Evolutionary conservation across 345 rosid genomes (phyloP).

Genomic region (Hibiscus trionum): DNA sequence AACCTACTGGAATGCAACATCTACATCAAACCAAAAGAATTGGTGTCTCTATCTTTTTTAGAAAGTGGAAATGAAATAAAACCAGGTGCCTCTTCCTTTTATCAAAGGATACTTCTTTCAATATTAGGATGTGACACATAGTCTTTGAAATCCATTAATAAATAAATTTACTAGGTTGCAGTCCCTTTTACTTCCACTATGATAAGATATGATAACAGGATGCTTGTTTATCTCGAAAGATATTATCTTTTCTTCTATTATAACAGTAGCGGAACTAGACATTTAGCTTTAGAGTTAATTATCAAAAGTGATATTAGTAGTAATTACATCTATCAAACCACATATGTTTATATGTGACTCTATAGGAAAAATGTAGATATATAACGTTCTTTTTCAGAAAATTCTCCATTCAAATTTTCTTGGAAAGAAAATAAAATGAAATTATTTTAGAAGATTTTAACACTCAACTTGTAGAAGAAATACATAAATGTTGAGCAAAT

Average conservation of each 20-base stretch:
- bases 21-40: not conserved
- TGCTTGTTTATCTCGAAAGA: not conserved
- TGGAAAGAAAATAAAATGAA: no score
- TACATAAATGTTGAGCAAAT: no score
- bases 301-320: no score
- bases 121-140: not conserved
- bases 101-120: not conserved
- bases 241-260: not conserved
- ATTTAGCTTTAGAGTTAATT: no score
- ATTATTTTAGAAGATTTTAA: no score
- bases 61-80: not conserved
- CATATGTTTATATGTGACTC: no score
- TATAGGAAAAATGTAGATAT: no score
- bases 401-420: no score
- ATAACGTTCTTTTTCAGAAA: no score
- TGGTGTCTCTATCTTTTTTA: not conserved
- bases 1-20: not conserved
- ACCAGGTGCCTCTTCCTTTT: not conserved
- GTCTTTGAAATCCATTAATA: not conserved
- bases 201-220: not conserved
- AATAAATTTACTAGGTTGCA: not conserved
- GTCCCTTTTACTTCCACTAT: not conserved
- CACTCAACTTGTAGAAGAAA: no score
- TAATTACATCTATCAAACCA: no score
- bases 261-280: no score